These are phyloP conservation scores for Boletus sensibilis DNA, from an alignment of 768 basidiomycete genomes.

Conservation along the genomic window DNA sequence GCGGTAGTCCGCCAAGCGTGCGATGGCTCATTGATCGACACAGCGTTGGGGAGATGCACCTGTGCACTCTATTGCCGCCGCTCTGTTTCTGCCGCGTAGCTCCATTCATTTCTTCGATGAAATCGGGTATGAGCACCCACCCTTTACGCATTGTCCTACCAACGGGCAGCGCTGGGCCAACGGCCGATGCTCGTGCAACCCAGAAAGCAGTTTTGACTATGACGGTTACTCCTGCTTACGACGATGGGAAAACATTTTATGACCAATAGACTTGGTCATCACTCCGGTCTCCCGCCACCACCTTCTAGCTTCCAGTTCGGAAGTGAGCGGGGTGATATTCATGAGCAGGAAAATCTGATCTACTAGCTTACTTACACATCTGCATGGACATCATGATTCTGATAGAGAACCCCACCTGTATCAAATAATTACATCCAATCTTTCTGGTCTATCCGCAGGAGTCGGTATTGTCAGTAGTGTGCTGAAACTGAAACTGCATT, in stretches of 20 bases:
- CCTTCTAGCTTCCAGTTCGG: neutral
- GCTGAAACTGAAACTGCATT: neutral
- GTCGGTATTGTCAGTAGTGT: neutral
- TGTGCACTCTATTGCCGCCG: slow-evolving; percentile 88
- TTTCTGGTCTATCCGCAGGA: neutral
- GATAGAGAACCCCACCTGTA: slow-evolving; percentile 2
- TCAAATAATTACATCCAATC: neutral
- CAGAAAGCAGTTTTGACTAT: slow-evolving; percentile 25
- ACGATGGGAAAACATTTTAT: slow-evolving; percentile 19
- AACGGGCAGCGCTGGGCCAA: slow-evolving; percentile 18
- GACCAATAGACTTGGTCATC: neutral
- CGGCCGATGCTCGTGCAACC: slow-evolving; percentile 28
- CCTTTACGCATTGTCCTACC: slow-evolving; percentile 28
- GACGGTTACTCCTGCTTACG: slow-evolving; percentile 29
- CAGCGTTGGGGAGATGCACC: slow-evolving; percentile 94
- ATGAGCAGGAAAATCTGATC: neutral
- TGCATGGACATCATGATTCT: neutral
- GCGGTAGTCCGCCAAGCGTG: neutral
- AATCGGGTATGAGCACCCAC: slow-evolving; percentile 52
- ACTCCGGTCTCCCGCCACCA: neutral
- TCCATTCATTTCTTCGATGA: slow-evolving; percentile 96
- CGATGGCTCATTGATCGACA: neutral
- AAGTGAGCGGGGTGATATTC: neutral
- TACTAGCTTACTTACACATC: neutral
- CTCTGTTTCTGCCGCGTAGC: slow-evolving; percentile 82